These are phyloP conservation scores for Phytophthora chlamydospora DNA, from an alignment of 352 stramenopile genomes.

Conservation along the genomic window DNA sequence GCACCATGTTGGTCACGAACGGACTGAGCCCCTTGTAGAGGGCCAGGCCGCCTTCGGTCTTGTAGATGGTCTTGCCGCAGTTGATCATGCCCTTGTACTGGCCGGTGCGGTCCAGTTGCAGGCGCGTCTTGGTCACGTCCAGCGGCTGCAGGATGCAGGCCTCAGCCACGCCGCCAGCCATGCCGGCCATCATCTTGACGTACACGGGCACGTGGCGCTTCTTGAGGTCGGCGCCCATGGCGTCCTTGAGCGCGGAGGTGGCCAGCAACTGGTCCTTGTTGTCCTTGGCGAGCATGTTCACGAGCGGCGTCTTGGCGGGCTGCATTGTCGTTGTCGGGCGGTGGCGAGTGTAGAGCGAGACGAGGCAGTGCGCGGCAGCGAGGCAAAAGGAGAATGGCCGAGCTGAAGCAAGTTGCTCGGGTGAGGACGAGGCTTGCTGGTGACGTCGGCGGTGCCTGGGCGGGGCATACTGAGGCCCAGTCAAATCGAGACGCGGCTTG, in stretches of 20 bases:
- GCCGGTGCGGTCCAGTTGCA: constrained; percentile 77
- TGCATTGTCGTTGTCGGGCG: constrained; percentile 22
- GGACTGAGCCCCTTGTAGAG: constrained; percentile 89
- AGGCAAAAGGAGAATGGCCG: constrained; percentile 41
- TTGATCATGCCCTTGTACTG: constrained; percentile 90
- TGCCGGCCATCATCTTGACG: constrained; percentile 88
- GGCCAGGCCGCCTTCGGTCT: constrained; percentile 67
- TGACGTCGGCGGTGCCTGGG: constrained; percentile 4
- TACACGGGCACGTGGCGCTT: constrained; percentile 69
- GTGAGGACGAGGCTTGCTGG: constrained; percentile 24
- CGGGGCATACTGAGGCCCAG: constrained; percentile 17
- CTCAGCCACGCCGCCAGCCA: constrained; percentile 87
- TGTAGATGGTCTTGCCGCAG: constrained; percentile 83
- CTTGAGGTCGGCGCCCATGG: constrained; percentile 76
- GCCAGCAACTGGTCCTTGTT: constrained; percentile 49
- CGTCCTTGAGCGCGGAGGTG: constrained; percentile 80
- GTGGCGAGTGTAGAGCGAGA: not conserved
- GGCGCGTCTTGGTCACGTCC: constrained; percentile 87
- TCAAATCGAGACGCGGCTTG: constrained; percentile 8
- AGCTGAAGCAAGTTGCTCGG: not conserved
- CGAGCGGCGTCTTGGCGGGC: constrained; percentile 22
- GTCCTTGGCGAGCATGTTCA: constrained; percentile 23
- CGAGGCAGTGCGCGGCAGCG: constrained; percentile 23
- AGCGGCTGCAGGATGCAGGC: constrained; percentile 84
- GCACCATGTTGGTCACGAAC: constrained; percentile 90